Evolutionary conservation across 352 stramenopile species (phyloP).

Genomic region (Phytopythium kandeliae): DNA sequence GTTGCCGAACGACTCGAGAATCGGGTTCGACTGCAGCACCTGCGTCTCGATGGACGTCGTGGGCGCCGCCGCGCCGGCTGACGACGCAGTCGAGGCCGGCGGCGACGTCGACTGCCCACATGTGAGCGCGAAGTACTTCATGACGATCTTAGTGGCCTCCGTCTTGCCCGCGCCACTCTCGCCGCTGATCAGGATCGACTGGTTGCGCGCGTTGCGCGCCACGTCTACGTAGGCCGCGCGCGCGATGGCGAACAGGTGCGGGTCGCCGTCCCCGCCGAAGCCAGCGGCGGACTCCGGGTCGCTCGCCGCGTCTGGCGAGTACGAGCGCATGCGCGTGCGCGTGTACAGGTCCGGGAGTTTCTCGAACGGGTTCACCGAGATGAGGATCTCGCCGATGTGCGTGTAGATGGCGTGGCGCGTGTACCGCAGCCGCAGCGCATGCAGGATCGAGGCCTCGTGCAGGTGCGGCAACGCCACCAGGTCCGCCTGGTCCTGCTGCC

Average conservation of each 20-base stretch:
- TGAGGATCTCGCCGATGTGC: conserved; percentile 79
- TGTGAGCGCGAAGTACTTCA: conserved; percentile 83
- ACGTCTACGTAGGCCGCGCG: conserved; percentile 69
- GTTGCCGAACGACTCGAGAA: conserved; percentile 89
- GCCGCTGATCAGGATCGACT: conserved; percentile 84
- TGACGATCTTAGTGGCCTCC: conserved; percentile 89
- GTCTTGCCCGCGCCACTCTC: conserved; percentile 86
- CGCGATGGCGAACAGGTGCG: conserved; percentile 78
- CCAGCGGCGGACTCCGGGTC: conserved; percentile 11
- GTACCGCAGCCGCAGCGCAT: conserved; percentile 72
- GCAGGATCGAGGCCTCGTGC: conserved; percentile 81
- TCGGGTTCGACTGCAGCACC: conserved; percentile 89
- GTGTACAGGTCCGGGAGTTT: conserved; percentile 63
- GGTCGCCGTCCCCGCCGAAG: conserved; percentile 1
- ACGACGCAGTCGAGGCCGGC: background rate
- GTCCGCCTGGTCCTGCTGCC: conserved; percentile 65
- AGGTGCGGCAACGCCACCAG: conserved; percentile 80
- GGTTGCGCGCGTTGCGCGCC: conserved; percentile 54
- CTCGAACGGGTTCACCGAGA: conserved; percentile 87
- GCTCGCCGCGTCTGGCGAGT: conserved; percentile 22
- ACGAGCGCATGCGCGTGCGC: conserved; percentile 35
- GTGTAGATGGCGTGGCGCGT: conserved; percentile 83
- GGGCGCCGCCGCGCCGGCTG: background rate
- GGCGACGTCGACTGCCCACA: conserved; percentile 24
- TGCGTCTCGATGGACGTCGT: conserved; percentile 65